Base-by-base conservation (phyloP, 2,329 filamentous ascomycete genomes). In the Aureobasidium sp. region DNA sequence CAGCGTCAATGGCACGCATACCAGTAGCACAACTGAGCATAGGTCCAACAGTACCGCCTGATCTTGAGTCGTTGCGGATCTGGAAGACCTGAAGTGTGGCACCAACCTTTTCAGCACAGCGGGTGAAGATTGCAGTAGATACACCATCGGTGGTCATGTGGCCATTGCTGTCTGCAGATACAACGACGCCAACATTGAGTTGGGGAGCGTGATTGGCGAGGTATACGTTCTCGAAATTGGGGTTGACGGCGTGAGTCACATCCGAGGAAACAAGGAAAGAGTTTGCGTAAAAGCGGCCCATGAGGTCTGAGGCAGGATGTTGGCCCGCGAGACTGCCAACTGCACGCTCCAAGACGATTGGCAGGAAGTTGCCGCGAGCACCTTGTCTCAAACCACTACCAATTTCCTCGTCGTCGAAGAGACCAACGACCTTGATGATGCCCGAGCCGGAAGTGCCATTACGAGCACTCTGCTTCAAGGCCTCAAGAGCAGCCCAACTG, bases 381-480 rank as follows among this genome's bases (percentile, higher is more conserved):
- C 93, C 93, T 72, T 97, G 91, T 53, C 91, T 86, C 47, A 96
- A 81, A 7, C 89, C 77, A 22, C 87, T 94, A 56, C 93, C 93
- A 57, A 98, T 95, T 70, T 98, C 93, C 70, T 98, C 93, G 63
- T 96, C 87, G 66, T 97, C 93, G 64, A 97, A 97, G 62, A 96
- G 84, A n/a, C 86, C 90, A 30, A 93, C 88, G 53, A 96, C 77
- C 71, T 94, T 94, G 70, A 97, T 83, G 51, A 85, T 79, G 12
- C 84, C 79, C 56, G 85, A 82, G 38, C 66, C 57, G 66, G 72
- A 66, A 1, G 74, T 66, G 34, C 72, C 74, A n/a, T 83, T 77
- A 53, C 82, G 79, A 8, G 74, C 67, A 37, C 65, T 60, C 69
- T 74, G 69, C 24, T 96, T 76, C 0, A 98, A 82, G 3, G 83